Base-by-base conservation (phyloP, 2,329 filamentous ascomycete species). In the Talaromyces sp. region DNA sequence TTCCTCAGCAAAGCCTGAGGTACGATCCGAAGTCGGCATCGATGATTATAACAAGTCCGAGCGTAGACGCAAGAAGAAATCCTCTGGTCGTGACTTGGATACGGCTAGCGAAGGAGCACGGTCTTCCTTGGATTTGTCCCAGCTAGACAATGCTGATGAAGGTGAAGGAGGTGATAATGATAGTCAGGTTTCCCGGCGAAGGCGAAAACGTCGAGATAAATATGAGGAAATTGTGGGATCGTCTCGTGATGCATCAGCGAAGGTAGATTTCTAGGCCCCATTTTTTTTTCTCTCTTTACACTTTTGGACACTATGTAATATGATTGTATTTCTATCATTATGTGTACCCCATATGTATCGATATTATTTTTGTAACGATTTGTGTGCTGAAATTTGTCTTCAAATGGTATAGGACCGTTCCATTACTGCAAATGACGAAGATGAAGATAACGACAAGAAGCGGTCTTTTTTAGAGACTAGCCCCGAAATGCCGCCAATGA, bases 391-490 rank as follows among this genome's bases (percentile, higher is more conserved):
- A 65, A 60, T 66, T 67, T 65, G 64, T 65, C 60, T 61, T 67
- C 67, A 65, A 67, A 68, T 66, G 64, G 68, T 73, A 69, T 69
- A 76, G 74, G 73, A 72, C 65, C 69, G 64, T 62, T 65, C 66
- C 64, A 54, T 56, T 64, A 67, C 68, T 51, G 71, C 75, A 65
- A 73, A 77, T 71, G 72, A 75, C 70, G 64, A 72, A 64, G 68
- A 68, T 50, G 70, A 76, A 65, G 72, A 77, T 71, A 71, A 75
- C 70, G 63, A 71, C 64, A 66, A 76, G 62, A 71, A 76, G 58
- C 71, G 81, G 78, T 82, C 84, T 87, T 87, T 87, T 87, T 86
- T 87, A 87, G 85, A 74, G 72, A 78, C 79, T 77, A 79, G 83
- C 84, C 84, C 82, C 82, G 85, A 85, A 83, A 82, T 82, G 77